These are phyloP conservation scores for Mychonastes homosphaera DNA, from an alignment of 139 green algal genomes.

Conservation along the genomic window DNA sequence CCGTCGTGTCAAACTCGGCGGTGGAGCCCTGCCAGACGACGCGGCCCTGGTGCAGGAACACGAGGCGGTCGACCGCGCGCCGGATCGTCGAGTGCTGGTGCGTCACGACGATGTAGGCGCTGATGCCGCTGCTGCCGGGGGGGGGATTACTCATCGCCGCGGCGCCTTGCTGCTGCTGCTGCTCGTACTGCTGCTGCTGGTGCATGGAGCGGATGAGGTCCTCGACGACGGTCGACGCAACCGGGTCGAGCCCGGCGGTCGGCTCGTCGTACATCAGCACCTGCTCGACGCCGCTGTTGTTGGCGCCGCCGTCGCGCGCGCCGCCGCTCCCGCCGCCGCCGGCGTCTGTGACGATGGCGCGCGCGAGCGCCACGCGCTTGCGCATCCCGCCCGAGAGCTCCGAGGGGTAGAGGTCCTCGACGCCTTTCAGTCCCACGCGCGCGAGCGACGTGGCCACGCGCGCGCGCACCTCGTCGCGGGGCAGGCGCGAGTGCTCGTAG, in stretches of 20 bases:
- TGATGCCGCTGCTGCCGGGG: slow-evolving; percentile 52
- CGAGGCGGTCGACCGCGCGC: slow-evolving; percentile 85
- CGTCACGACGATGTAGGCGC: slow-evolving; percentile 95
- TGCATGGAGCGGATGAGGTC: slow-evolving; percentile 90
- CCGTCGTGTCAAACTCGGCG: slow-evolving; percentile 84
- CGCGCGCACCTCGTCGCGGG: slow-evolving; percentile 49
- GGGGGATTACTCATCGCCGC: no score
- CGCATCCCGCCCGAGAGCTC: slow-evolving; percentile 97
- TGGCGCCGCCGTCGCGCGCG: no score
- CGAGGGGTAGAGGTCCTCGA: slow-evolving; percentile 80
- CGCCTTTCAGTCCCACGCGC: slow-evolving; percentile 81
- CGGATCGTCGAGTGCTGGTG: slow-evolving; percentile 95
- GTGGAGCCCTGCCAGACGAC: slow-evolving; percentile 92
- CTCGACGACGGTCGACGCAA: slow-evolving; percentile 93
- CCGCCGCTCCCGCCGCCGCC: slow-evolving; percentile 2
- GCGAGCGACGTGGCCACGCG: slow-evolving; percentile 66
- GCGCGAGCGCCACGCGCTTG: slow-evolving; percentile 94
- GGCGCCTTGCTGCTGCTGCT: slow-evolving; percentile 19
- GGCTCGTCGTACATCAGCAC: slow-evolving; percentile 99
- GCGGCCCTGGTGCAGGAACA: slow-evolving; percentile 91
- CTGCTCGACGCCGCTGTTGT: slow-evolving; percentile 50
- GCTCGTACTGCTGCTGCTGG: slow-evolving; percentile 11
- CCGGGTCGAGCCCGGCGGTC: slow-evolving; percentile 92
- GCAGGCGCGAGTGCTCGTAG: slow-evolving; percentile 84
- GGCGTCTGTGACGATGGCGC: slow-evolving; percentile 31